phyloP scores from a whole-genome alignment of 441 rosid genomes.

The Theobroma grandiflorum region DNA sequence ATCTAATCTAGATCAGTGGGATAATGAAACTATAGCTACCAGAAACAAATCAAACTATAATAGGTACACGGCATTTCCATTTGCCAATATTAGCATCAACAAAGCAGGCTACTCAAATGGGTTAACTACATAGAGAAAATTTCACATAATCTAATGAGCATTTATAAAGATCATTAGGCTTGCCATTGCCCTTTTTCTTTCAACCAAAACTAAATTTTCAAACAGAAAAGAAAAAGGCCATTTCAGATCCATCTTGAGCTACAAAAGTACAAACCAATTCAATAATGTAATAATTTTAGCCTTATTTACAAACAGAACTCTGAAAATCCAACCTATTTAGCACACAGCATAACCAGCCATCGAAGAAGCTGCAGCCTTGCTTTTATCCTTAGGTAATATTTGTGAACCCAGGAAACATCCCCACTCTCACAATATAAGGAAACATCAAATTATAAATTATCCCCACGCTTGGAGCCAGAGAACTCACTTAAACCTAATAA shows the following conservation, averaged over 20 bases:
- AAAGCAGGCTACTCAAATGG: no score
- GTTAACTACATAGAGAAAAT: no score
- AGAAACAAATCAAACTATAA: no score
- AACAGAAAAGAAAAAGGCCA: no score
- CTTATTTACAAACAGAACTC: background rate
- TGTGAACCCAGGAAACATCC: background rate
- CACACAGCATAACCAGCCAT: background rate
- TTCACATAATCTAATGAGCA: no score
- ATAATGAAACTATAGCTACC: no score
- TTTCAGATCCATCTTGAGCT: background rate
- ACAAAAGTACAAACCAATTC: background rate
- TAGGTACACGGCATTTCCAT: no score
- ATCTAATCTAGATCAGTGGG: no score
- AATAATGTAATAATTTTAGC: background rate
- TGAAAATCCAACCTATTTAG: background rate
- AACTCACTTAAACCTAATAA: background rate
- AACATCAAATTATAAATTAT: background rate
- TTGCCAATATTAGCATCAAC: no score
- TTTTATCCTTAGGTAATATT: background rate
- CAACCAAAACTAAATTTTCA: no score
- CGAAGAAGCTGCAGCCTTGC: background rate
- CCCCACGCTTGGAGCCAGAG: background rate
- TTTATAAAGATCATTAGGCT: no score
- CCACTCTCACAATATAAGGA: background rate
- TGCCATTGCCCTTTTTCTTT: no score